Conservation (phyloP, 371 early-diverging fungal genomes). For the Mortierella sp. region DNA sequence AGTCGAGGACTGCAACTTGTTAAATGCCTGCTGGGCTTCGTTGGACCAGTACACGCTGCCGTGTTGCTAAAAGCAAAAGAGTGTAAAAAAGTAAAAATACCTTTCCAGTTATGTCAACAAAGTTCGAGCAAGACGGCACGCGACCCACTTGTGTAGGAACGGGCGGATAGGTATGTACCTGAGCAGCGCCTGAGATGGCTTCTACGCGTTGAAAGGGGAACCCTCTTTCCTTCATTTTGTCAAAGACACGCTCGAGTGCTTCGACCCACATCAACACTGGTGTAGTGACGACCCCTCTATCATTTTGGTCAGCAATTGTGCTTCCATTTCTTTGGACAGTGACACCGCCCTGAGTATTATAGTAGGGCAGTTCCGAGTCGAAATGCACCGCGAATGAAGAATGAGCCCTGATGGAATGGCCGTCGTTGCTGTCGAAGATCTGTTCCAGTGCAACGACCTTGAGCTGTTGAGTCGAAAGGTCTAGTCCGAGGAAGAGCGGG, state of each 20-base stretch:
- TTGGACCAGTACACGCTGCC: constrained; percentile 84
- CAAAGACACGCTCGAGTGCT: constrained; percentile 74
- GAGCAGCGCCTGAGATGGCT: constrained; percentile 79
- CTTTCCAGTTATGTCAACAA: not conserved
- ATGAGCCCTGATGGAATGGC: constrained; percentile 12
- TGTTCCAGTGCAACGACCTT: constrained; percentile 71
- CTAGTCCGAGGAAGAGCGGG: constrained; percentile 71
- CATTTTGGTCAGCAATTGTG: not conserved
- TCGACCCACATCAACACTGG: constrained; percentile 87
- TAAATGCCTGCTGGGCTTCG: constrained; percentile 58
- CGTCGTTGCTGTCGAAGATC: constrained; percentile 24
- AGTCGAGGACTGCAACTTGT: constrained; percentile 36
- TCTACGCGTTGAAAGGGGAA: constrained; percentile 56
- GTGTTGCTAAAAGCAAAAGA: constrained; percentile 72
- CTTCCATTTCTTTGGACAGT: not conserved
- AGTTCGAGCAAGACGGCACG: not conserved
- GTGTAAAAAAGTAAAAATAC: too few relatives aligned
- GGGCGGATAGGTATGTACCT: constrained; percentile 56
- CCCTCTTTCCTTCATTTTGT: constrained; percentile 47
- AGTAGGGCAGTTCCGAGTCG: constrained; percentile 33
- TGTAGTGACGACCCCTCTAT: constrained; percentile 65
- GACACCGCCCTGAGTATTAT: constrained; percentile 46
- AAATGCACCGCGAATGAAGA: constrained; percentile 36
- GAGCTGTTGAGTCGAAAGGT: constrained; percentile 84
- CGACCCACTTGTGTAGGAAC: not conserved